phyloP scores from a whole-genome alignment of 306 rosid species.

The Rosa lucieae region DNA sequence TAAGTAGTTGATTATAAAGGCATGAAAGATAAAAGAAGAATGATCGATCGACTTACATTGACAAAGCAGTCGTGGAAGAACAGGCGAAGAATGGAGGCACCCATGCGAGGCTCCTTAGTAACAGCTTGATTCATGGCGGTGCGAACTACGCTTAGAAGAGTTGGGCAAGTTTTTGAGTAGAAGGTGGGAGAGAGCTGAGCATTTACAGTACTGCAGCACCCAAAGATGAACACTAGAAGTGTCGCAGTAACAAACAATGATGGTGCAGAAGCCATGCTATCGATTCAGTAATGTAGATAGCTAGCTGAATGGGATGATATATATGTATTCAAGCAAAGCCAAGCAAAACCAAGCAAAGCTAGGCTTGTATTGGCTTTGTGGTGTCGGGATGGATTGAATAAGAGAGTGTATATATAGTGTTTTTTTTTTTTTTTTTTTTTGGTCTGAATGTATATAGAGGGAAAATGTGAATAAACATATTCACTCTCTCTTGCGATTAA shows the following conservation, averaged over 20 bases:
- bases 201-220: constrained; percentile 26
- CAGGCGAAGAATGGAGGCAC: constrained; percentile 76
- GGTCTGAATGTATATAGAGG: too few species aligned
- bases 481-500: too few species aligned
- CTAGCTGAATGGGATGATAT: background rate
- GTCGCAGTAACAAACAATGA: constrained; percentile 5
- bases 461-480: too few species aligned
- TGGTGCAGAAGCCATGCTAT: background rate
- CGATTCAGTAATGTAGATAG: background rate
- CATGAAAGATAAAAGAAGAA: background rate
- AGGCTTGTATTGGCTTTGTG: background rate
- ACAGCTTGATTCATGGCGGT: constrained; percentile 45
- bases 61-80: constrained; percentile 94
- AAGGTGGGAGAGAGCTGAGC: constrained; percentile 63
- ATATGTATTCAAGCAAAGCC: background rate
- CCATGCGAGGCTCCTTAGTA: constrained; percentile 46
- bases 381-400: background rate
- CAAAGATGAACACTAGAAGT: constrained; percentile 22
- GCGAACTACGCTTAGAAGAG: constrained; percentile 47
- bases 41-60: constrained; percentile 34
- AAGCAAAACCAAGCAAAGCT: background rate
- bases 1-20: background rate
- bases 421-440: too few species aligned
- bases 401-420: background rate
- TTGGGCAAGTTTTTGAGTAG: constrained; percentile 57